Evolutionary conservation across 371 early-diverging fungal species (phyloP), one percentile per base, ranked within the genome.

Genomic region (Haplosporangium sp.): DNA sequence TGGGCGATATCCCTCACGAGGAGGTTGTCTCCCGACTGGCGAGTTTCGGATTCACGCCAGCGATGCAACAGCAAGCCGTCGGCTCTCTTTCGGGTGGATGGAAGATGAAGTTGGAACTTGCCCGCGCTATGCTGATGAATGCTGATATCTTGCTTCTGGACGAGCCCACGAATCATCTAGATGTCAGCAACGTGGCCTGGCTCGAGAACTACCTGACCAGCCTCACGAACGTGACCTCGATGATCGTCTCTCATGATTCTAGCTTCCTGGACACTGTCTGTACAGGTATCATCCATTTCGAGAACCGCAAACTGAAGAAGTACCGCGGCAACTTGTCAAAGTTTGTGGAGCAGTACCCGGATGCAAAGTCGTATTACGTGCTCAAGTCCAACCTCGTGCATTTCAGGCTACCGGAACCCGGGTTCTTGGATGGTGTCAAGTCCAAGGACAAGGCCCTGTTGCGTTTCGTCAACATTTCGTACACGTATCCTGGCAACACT

Each of bases 111-210:
- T 83, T 94, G 51, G 93, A 90, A 79, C 88, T 95, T 69, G 93
- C 94, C 55, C 87, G 92, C 81, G 91, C 94, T 55, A 94, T 92
- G 90, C 82, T 93, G 67, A 81, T 87, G 81, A 89, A 93, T 62
- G 93, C 95, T 47, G 94, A 95, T 81, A 91, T 96, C 66, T 82
- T 96, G 63, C 83, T 96, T 62, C 81, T 96, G 64, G 96, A 96
- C 79, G 96, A 96, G 84, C 96, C 96, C 73, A 95, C 96, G 62
- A 94, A 95, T 84, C 95, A 94, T 84, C 88, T 94, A 87, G 95
- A 96, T 83, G 93, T 91, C 55, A 85, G 80, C 64, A 92, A 92
- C 82, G 91, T 93, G 46, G 88, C 87, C 43, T 95, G 93, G 94
- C 83, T 95, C 48, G 92, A 93, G 75, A 87, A 92, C 82, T 92